Evolutionary conservation across 1,284 basidiomycete genomes (phyloP).

Genomic region (Hypsizygus ulmarius): DNA sequence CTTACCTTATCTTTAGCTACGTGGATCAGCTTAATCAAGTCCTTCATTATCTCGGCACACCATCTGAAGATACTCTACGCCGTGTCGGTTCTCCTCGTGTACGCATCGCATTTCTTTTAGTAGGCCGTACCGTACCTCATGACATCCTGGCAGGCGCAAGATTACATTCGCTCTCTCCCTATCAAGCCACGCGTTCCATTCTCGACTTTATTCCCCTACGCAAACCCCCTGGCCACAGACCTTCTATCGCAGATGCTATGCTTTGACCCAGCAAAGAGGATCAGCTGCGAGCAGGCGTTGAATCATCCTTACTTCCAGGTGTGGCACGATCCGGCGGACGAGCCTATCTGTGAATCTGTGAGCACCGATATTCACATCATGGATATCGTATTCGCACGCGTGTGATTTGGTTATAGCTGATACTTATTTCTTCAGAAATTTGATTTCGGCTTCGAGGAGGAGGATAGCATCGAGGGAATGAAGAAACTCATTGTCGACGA

Average conservation of each 20-base stretch:
- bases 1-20: slow-evolving; percentile 52
- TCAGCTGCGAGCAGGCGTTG: slow-evolving; percentile 93
- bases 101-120: slow-evolving; percentile 23
- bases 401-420: background rate
- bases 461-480: slow-evolving; percentile 97
- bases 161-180: slow-evolving; percentile 96
- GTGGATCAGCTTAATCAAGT: slow-evolving; percentile 99
- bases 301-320: slow-evolving; percentile 93
- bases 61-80: slow-evolving; percentile 92
- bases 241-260: slow-evolving; percentile 88
- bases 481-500: slow-evolving; percentile 93
- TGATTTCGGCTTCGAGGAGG: slow-evolving; percentile 97
- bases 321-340: slow-evolving; percentile 94
- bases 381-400: background rate
- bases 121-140: background rate
- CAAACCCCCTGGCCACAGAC: slow-evolving; percentile 93
- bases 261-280: slow-evolving; percentile 95
- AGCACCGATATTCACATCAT: too few relatives aligned
- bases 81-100: slow-evolving; percentile 91
- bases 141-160: slow-evolving; percentile 70
- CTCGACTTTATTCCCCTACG: slow-evolving; percentile 86
- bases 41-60: slow-evolving; percentile 95
- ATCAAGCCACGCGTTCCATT: slow-evolving; percentile 95
- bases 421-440: slow-evolving; percentile 60
- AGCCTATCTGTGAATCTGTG: slow-evolving; percentile 76